Evolutionary conservation across 768 basidiomycete species (phyloP), one percentile per base, ranked within the genome.

Genomic region (Mycena pura): DNA sequence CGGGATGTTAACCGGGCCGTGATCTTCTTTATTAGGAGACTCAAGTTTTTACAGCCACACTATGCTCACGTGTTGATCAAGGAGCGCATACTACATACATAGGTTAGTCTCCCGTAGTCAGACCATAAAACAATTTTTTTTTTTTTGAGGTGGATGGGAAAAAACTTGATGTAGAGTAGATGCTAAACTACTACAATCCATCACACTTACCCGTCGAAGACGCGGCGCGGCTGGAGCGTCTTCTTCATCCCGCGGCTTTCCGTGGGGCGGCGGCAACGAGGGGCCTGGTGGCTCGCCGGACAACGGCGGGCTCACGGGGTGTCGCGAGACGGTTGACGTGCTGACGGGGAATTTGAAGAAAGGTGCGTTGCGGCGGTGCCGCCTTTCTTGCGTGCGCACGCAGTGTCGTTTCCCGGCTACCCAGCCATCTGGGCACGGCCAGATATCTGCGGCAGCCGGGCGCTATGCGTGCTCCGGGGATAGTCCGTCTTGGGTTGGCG

Each of bases 311-410:
- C 62, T 82, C 68, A 82, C 76, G 43, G 87, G 84, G 19, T 93
- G 88, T 72, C 80, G 93, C 44, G 90, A 95, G 72, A 92, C 94
- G 0, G 94, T 96, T 11, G 95, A 98, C 78, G 87, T 96, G 49
- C 76, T 97, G 59, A 96, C 95, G 17, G 77, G 96, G 54, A 93
- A 93, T 73, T 87, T 93, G 2, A 92, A 89, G 75, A 97, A 96
- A 80, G 85, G 95, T 93, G 57, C 47, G 85, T 72, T n/a, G n/a
- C n/a, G n/a, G n/a, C n/a, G n/a, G n/a, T n/a, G 6, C 17, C n/a
- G 13, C 28, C 7, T 40, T 54, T 10, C 54, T 11, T 56, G 40
- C 17, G 22, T 25, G 31, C 56, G n/a, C n/a, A n/a, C 48, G 22
- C 66, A 96, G 95, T 90, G 36, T 95, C 95, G 1, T 89, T 54